Evolutionary conservation across 805 yeast genomes (phyloP), one percentile per base, ranked within the genome.

Genomic region (Tetrapisispora fleetii): DNA sequence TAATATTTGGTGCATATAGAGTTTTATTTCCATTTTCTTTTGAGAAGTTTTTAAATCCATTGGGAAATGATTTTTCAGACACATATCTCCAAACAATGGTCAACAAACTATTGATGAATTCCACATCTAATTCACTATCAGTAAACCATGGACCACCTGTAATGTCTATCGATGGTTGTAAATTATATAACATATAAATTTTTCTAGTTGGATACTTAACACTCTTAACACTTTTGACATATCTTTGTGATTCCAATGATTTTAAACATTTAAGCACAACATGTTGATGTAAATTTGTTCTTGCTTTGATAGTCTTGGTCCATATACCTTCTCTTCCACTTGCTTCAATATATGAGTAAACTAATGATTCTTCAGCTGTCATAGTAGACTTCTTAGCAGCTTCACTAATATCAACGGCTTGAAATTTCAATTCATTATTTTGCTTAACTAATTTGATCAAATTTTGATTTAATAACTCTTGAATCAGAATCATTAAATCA

Each of bases 61-160:
- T 72, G 3, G 97, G 96, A 60, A 73, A 85, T 0, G 96, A 78
- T 56, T 77, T 79, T 32, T 80, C 76, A 2, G 91, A 85, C 10
- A 87, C 81, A 65, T 71, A 91, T 55, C 93, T 74, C 96, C 97
- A 93, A 8, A 90, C 80, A 40, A 90, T 90, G 19, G 87, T 80
- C 54, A 87, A 66, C 48, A 93, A 69, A 43, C 88, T 80, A 55
- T 87, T 91, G 50, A 93, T 90, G 59, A 93, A 93, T 65, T 91
- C 98, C 2, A 88, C 81, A 63, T 93, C 99, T 49, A 93, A 73
- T 66, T 93, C 98, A 35, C 90, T 81, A 63, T 93, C 99, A 0
- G 97, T 89, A 63, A 90, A 93, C 99, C 99, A 93, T 4, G 98
- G 98, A 5, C 99, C 99, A 54, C 99, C 99, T 0, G 98, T 93